A percentile compares a stretch with the other conserved stretches of the same genome.
These are phyloP conservation scores for Strobilomyces dryophilus DNA, from an alignment of 768 basidiomycete species.

Conservation along the genomic window DNA sequence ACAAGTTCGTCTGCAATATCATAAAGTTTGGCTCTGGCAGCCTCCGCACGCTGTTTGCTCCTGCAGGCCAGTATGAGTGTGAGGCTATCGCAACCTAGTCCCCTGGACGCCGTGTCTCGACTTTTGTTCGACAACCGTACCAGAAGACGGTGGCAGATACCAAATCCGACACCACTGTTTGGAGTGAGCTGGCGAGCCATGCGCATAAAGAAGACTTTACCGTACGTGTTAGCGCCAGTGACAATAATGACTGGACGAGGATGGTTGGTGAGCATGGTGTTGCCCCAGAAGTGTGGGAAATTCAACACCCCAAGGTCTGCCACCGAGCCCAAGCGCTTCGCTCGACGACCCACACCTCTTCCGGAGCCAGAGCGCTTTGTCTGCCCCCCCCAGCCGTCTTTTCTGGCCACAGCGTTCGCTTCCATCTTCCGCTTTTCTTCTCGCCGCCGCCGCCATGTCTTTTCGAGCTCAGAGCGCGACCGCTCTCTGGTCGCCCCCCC, in stretches of 20 bases:
- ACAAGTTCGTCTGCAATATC: conserved; percentile 53
- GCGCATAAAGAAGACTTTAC: not conserved
- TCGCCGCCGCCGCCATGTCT: no score
- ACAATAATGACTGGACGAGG: conserved; percentile 53
- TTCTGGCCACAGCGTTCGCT: no score
- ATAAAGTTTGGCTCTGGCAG: conserved; percentile 53
- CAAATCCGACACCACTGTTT: conserved; percentile 75
- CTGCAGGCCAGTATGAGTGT: conserved; percentile 83
- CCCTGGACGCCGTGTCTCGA: conserved; percentile 31
- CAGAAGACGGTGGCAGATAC: conserved; percentile 76
- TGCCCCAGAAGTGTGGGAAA: no score
- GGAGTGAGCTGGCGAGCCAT: conserved; percentile 22
- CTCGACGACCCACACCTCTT: no score
- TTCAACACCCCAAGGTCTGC: no score
- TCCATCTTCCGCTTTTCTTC: no score
- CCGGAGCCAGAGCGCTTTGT: no score
- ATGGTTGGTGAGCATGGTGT: conserved; percentile 24
- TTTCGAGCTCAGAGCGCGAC: no score
- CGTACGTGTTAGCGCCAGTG: conserved; percentile 68
- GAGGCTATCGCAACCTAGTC: conserved; percentile 45
- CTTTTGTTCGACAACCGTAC: conserved; percentile 52
- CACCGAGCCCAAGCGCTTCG: no score
- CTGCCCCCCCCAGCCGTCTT: no score
- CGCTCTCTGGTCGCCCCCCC: no score
- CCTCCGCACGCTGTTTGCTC: conserved; percentile 57